Evolutionary conservation across 2,329 filamentous ascomycete genomes (phyloP).

Genomic region (Escovopsis sp.): DNA sequence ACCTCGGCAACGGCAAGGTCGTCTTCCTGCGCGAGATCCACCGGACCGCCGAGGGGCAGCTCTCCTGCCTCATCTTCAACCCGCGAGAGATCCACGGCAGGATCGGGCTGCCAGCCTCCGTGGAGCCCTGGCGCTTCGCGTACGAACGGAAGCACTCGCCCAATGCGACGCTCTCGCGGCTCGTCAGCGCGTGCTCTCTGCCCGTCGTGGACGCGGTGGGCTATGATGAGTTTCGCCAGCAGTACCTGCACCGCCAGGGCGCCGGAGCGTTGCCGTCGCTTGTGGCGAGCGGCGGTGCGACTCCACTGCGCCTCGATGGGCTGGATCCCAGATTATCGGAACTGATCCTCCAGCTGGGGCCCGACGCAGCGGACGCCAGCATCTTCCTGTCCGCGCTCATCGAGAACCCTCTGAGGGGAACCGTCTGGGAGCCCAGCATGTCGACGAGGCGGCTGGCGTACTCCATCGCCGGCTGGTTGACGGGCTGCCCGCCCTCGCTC

Average conservation of each 20-base stretch:
- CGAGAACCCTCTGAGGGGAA: constrained; percentile 39
- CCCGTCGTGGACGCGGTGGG: constrained; percentile 8
- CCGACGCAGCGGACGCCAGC: constrained; percentile 14
- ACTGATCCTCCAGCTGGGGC: constrained; percentile 18
- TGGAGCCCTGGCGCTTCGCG: constrained; percentile 18
- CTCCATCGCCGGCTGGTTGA: constrained; percentile 24
- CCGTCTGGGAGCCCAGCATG: constrained; percentile 41
- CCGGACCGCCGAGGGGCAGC: constrained; percentile 10
- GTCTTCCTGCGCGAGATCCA: constrained; percentile 55
- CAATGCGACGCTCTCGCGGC: constrained; percentile 15
- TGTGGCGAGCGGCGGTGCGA: neutral
- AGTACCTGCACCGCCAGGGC: constrained; percentile 16
- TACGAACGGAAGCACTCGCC: constrained; percentile 19
- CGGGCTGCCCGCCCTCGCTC: constrained; percentile 5
- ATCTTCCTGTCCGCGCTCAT: constrained; percentile 53
- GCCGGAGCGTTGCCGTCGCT: constrained; percentile 7
- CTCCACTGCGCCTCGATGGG: constrained; percentile 6
- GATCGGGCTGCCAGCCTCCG: constrained; percentile 23
- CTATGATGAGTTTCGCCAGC: constrained; percentile 17
- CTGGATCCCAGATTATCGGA: constrained; percentile 27
- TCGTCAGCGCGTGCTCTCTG: constrained; percentile 14
- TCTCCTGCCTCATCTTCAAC: constrained; percentile 16
- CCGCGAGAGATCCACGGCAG: constrained; percentile 24
- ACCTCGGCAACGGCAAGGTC: constrained; percentile 51
- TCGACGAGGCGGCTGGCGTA: constrained; percentile 39